Evolutionary conservation across 2,329 filamentous ascomycete species (phyloP).

Genomic region (Blastomyces parvus): DNA sequence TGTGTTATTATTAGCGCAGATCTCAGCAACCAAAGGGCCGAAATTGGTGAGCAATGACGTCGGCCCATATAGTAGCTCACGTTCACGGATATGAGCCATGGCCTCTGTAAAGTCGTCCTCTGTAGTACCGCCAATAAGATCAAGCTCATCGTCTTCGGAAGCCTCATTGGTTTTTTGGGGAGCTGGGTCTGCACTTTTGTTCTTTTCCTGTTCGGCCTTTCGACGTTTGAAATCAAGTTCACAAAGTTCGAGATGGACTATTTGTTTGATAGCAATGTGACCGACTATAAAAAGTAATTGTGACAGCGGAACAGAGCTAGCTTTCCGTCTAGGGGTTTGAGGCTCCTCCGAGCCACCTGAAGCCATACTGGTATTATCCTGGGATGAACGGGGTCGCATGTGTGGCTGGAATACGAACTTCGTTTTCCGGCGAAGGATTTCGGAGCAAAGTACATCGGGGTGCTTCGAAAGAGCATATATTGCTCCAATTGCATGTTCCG

Average conservation of each 20-base stretch:
- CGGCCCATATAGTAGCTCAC: slow-evolving; percentile 72
- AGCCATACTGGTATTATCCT: slow-evolving; percentile 17
- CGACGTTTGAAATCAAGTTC: slow-evolving; percentile 96
- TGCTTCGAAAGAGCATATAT: slow-evolving; percentile 93
- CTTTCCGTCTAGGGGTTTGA: slow-evolving; percentile 44
- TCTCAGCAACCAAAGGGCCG: slow-evolving; percentile 81
- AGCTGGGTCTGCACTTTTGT: slow-evolving; percentile 32
- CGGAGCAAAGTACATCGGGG: slow-evolving; percentile 84
- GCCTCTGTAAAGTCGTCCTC: slow-evolving; percentile 89
- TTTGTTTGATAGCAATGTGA: slow-evolving; percentile 96
- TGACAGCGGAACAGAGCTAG: slow-evolving; percentile 64
- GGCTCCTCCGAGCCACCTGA: slow-evolving; percentile 23
- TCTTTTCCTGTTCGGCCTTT: slow-evolving; percentile 52
- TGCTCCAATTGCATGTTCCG: slow-evolving; percentile 90
- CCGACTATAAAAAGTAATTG: slow-evolving; percentile 92
- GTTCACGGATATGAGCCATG: slow-evolving; percentile 73
- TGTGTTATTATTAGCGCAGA: slow-evolving; percentile 87
- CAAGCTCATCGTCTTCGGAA: slow-evolving; percentile 75
- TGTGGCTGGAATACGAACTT: slow-evolving; percentile 61
- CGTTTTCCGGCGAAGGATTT: slow-evolving; percentile 79
- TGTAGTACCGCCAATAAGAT: slow-evolving; percentile 91
- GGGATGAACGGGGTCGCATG: slow-evolving; percentile 22
- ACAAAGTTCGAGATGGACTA: slow-evolving; percentile 94
- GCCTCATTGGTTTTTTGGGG: slow-evolving; percentile 45
- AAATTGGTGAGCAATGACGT: slow-evolving; percentile 81